Evolutionary conservation across 768 basidiomycete species (phyloP).

Genomic region (Nidula microcarpa): DNA sequence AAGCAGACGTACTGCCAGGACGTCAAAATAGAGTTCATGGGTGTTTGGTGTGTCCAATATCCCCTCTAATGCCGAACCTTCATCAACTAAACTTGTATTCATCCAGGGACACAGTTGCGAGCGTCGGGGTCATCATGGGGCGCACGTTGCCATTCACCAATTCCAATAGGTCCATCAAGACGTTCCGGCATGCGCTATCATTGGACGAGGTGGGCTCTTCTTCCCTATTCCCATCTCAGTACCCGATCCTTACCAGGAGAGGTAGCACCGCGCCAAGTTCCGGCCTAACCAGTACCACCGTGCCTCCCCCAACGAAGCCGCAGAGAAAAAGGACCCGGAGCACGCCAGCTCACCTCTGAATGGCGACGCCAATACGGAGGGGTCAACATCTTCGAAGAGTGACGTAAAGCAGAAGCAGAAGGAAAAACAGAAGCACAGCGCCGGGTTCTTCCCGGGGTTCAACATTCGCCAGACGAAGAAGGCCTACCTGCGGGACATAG

Average conservation of each 20-base stretch:
- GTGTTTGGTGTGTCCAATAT: conserved; percentile 56
- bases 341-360: conserved; percentile 11
- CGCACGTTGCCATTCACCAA: conserved; percentile 65
- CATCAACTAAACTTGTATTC: neutral
- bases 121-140: conserved; percentile 64
- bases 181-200: conserved; percentile 74
- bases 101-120: conserved; percentile 76
- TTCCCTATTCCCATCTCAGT: neutral
- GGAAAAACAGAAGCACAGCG: neutral
- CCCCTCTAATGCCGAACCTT: neutral
- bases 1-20: conserved; percentile 66
- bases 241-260: neutral
- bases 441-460: neutral
- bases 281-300: conserved; percentile 61
- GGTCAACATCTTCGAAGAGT: neutral
- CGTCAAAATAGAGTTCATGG: conserved; percentile 77
- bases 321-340: conserved; percentile 21
- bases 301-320: conserved; percentile 20
- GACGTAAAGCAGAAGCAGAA: conserved; percentile 3
- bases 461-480: conserved; percentile 4
- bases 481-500: conserved; percentile 5
- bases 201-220: conserved; percentile 64
- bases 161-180: conserved; percentile 59
- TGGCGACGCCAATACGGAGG: neutral
- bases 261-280: conserved; percentile 64